Conservation (phyloP, 1,284 basidiomycete species). For the Gomphus sp. region DNA sequence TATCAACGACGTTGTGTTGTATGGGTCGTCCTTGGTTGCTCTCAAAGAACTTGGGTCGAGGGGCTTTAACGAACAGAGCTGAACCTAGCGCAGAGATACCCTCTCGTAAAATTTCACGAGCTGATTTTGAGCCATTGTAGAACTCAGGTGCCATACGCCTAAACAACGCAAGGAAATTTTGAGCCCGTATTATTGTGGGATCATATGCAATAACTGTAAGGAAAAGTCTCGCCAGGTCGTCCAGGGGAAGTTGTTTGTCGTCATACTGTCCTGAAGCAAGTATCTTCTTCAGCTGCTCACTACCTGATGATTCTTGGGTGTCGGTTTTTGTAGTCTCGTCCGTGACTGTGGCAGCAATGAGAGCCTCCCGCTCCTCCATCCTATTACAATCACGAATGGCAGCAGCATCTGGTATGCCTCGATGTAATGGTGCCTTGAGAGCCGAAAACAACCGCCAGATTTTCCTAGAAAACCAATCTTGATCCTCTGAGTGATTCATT, state of each 20-base stretch:
- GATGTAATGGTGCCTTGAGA: constrained; percentile 32
- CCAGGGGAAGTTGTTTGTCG: constrained; percentile 45
- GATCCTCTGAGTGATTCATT: constrained; percentile 34
- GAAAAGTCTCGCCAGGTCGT: constrained; percentile 64
- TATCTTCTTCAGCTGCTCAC: constrained; percentile 32
- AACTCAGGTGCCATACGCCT: constrained; percentile 49
- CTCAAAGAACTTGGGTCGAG: constrained; percentile 39
- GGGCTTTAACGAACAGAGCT: constrained; percentile 38
- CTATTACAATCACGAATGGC: constrained; percentile 62
- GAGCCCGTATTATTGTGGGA: constrained; percentile 51
- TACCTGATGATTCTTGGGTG: constrained; percentile 26
- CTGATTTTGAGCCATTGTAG: constrained; percentile 41
- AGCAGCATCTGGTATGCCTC: constrained; percentile 44
- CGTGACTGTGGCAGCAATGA: constrained; percentile 51
- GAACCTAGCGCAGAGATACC: constrained; percentile 60
- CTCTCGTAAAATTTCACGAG: constrained; percentile 50
- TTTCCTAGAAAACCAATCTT: constrained; percentile 38
- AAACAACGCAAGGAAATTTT: constrained; percentile 59
- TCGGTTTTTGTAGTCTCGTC: constrained; percentile 58
- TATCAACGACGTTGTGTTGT: constrained; percentile 19
- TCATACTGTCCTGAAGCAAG: constrained; percentile 53
- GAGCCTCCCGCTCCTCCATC: constrained; percentile 60
- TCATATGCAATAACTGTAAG: constrained; percentile 77
- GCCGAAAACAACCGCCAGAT: constrained; percentile 48
- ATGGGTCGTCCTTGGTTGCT: constrained; percentile 21